These are phyloP conservation scores for Carpinus fangiana DNA, from an alignment of 306 rosid species.

Conservation along the genomic window DNA sequence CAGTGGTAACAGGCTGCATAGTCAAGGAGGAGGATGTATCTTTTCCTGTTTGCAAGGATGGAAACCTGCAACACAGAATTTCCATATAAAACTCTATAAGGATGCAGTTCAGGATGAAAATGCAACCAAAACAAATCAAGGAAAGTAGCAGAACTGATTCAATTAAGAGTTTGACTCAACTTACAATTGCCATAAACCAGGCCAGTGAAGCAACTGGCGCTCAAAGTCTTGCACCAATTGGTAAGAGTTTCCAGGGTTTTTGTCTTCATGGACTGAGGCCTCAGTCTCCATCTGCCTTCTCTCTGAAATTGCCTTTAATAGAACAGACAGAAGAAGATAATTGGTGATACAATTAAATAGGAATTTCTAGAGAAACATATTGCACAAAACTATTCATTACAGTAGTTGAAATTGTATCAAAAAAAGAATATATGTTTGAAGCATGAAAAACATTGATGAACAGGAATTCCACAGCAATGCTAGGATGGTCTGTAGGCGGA, in stretches of 20 bases:
- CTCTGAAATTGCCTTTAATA: slow-evolving; percentile 51
- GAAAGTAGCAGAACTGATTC: slow-evolving; percentile 11
- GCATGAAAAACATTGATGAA: not conserved
- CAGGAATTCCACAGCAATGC: not conserved
- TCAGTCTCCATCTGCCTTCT: slow-evolving; percentile 46
- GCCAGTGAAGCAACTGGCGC: slow-evolving; percentile 57
- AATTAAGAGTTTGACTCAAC: slow-evolving; percentile 35
- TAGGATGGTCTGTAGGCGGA: not conserved
- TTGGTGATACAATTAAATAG: slow-evolving; percentile 15
- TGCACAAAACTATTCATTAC: not conserved
- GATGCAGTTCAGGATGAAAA: slow-evolving; percentile 16
- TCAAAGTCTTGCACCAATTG: slow-evolving; percentile 47
- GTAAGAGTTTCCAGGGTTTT: slow-evolving; percentile 30
- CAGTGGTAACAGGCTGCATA: slow-evolving; percentile 25
- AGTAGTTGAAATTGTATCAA: slow-evolving; percentile 12
- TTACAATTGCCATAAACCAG: slow-evolving; percentile 64
- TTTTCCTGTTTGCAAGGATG: slow-evolving; percentile 40
- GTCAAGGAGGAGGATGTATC: slow-evolving; percentile 28
- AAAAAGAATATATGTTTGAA: not conserved
- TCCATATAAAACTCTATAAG: slow-evolving; percentile 18
- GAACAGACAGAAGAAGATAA: slow-evolving; percentile 27
- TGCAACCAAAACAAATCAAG: slow-evolving; percentile 5
- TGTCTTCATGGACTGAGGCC: slow-evolving; percentile 44
- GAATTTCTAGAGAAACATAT: slow-evolving; percentile 9
- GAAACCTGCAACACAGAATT: slow-evolving; percentile 48